phyloP scores from a whole-genome alignment of 768 basidiomycete species.

The Kwoniella sp. region DNA sequence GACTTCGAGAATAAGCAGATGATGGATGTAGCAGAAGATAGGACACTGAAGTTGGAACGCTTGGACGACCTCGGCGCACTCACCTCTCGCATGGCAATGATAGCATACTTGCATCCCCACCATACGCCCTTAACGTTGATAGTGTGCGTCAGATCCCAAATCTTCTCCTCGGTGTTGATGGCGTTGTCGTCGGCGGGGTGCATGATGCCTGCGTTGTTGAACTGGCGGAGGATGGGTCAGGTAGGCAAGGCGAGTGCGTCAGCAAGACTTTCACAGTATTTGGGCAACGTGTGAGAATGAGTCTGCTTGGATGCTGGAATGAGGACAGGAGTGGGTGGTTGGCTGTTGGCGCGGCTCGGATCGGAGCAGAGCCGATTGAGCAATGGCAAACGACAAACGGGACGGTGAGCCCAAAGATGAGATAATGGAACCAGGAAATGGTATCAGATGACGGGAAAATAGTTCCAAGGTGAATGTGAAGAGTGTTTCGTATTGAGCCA shows the following conservation, averaged over 20 bases:
- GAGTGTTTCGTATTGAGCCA: too few species aligned
- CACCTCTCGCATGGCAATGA: slow-evolving; percentile 84
- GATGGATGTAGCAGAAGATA: neutral
- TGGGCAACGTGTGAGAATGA: too few species aligned
- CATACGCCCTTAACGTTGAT: slow-evolving; percentile 98
- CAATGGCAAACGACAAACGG: too few species aligned
- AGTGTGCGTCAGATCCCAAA: slow-evolving; percentile 74
- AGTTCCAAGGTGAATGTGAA: too few species aligned
- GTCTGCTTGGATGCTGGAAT: too few species aligned
- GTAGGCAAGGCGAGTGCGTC: neutral
- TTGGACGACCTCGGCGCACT: slow-evolving; percentile 27
- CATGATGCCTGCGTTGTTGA: slow-evolving; percentile 99
- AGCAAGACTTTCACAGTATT: neutral
- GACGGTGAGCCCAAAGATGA: too few species aligned
- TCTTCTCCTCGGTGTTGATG: slow-evolving; percentile 90
- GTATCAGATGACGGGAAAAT: too few species aligned
- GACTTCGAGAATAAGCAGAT: neutral
- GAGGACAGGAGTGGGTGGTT: neutral
- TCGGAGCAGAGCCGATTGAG: too few species aligned
- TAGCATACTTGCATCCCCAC: slow-evolving; percentile 99
- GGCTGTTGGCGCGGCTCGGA: neutral
- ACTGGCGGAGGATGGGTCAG: slow-evolving; percentile 60
- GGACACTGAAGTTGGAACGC: too few species aligned
- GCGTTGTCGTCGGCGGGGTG: slow-evolving; percentile 93
- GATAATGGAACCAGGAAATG: too few species aligned